A percentile compares a stretch with the other conserved stretches of the same genome.
phyloP scores from a whole-genome alignment of 2,329 filamentous ascomycete species.

The Penicillium sp. region DNA sequence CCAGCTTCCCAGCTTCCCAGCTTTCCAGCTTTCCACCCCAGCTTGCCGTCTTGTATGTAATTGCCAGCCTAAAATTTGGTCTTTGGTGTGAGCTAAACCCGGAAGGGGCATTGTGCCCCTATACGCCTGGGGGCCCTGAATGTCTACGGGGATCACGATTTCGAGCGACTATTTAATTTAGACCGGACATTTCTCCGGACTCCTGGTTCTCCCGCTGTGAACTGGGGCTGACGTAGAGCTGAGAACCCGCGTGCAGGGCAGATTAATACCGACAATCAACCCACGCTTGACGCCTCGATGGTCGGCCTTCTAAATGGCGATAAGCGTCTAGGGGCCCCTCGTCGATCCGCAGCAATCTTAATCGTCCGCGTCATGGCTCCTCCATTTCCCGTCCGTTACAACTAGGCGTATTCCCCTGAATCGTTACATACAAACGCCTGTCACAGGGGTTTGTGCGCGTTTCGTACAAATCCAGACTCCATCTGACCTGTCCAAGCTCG shows the following conservation, averaged over 20 bases:
- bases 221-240: neutral
- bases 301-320: slow-evolving; percentile 6
- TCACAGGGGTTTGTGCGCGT: neutral
- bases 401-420: neutral
- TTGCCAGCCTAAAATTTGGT: neutral
- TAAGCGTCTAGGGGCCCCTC: slow-evolving; percentile 1
- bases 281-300: neutral
- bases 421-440: neutral
- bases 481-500: neutral
- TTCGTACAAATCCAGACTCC: neutral
- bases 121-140: neutral
- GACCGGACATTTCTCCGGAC: slow-evolving; percentile 4
- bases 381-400: neutral
- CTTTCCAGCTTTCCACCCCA: neutral
- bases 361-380: slow-evolving; percentile 18
- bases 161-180: slow-evolving; percentile 10
- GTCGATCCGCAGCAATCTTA: slow-evolving; percentile 21
- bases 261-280: neutral
- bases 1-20: neutral
- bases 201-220: neutral
- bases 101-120: neutral
- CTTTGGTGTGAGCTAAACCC: neutral
- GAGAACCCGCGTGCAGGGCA: neutral
- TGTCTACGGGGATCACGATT: slow-evolving; percentile 8
- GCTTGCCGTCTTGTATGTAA: neutral